Evolutionary conservation across 2,329 filamentous ascomycete species (phyloP).

Genomic region (Aureobasidium sp.): DNA sequence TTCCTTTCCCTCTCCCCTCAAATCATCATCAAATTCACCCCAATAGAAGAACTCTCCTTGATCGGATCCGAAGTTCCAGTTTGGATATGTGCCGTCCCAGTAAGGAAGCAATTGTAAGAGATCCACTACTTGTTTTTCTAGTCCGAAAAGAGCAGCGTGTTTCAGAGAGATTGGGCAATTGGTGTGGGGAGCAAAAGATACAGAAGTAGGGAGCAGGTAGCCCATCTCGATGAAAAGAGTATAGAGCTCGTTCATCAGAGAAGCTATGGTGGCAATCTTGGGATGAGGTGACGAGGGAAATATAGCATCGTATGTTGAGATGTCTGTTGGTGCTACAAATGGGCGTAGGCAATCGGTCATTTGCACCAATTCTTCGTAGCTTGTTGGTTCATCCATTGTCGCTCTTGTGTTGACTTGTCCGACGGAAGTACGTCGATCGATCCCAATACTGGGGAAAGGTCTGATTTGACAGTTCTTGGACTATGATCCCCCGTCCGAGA

Average conservation of each 20-base stretch:
- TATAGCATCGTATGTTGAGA: not conserved
- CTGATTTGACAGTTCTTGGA: too few species aligned
- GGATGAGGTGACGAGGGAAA: not conserved
- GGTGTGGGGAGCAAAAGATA: slow-evolving; percentile 6
- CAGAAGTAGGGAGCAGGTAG: not conserved
- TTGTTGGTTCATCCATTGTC: not conserved
- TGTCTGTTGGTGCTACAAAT: not conserved
- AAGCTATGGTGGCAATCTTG: slow-evolving; percentile 2
- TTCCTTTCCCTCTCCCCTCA: not conserved
- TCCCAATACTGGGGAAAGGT: too few species aligned
- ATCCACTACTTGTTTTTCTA: slow-evolving; percentile 10
- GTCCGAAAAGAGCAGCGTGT: not conserved
- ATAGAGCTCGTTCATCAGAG: slow-evolving; percentile 3
- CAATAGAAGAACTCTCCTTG: not conserved
- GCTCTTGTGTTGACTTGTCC: not conserved
- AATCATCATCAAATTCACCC: slow-evolving; percentile 8
- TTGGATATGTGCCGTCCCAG: not conserved
- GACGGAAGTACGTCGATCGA: too few species aligned
- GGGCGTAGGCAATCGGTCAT: not conserved
- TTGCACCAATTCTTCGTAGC: not conserved
- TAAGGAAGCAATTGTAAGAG: slow-evolving; percentile 10
- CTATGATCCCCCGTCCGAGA: too few species aligned
- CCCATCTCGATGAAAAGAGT: slow-evolving; percentile 6
- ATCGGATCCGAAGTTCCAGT: slow-evolving; percentile 6
- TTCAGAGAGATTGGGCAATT: not conserved